Percentiles rank a stretch among this genome's conserved stretches.
phyloP scores from a whole-genome alignment of 1,284 basidiomycete genomes.

The Ceratobasidium sp. region DNA sequence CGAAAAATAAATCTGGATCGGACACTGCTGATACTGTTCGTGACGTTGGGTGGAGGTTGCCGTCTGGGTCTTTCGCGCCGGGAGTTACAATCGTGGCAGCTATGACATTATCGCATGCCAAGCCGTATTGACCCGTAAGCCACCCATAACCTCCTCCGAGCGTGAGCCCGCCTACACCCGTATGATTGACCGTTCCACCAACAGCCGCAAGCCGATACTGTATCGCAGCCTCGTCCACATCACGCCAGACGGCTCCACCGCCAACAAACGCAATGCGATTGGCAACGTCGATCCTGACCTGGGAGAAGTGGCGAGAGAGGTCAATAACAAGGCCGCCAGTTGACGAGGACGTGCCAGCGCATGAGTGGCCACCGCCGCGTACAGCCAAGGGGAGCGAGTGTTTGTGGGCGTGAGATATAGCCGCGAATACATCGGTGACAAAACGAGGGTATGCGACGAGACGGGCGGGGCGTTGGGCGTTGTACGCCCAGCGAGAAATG shows the following conservation, averaged over 20 bases:
- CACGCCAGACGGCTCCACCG: slow-evolving; percentile 51
- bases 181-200: slow-evolving; percentile 53
- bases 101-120: slow-evolving; percentile 53
- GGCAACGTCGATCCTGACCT: slow-evolving; percentile 48
- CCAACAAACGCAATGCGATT: slow-evolving; percentile 49
- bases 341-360: slow-evolving; percentile 35
- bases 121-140: slow-evolving; percentile 51
- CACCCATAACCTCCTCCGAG: slow-evolving; percentile 54
- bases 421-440: slow-evolving; percentile 26
- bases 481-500: slow-evolving; percentile 37
- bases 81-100: slow-evolving; percentile 36
- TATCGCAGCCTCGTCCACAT: slow-evolving; percentile 51
- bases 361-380: slow-evolving; percentile 39
- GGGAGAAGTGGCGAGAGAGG: slow-evolving; percentile 49
- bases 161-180: slow-evolving; percentile 52
- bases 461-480: slow-evolving; percentile 33
- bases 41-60: slow-evolving; percentile 23
- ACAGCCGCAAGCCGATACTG: slow-evolving; percentile 49
- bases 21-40: slow-evolving; percentile 25
- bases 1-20: slow-evolving; percentile 45
- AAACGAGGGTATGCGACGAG: slow-evolving; percentile 36
- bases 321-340: slow-evolving; percentile 50
- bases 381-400: slow-evolving; percentile 24
- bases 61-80: slow-evolving; percentile 3
- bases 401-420: slow-evolving; percentile 15